Evolutionary conservation across 2,329 filamentous ascomycete genomes (phyloP).

Genomic region (Ophiostoma piceae): DNA sequence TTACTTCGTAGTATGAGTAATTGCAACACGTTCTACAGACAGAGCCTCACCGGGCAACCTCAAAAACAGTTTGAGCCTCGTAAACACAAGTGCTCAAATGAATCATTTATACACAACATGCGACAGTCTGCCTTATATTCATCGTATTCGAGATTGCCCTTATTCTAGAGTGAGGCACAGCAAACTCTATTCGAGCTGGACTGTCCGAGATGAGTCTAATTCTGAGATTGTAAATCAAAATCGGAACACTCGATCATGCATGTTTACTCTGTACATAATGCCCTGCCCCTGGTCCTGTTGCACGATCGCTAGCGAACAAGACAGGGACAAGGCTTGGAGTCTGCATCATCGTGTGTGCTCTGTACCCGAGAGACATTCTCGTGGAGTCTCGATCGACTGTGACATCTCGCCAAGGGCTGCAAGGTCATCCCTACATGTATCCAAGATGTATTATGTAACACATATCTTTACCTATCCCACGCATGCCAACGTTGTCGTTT

Average conservation of each 20-base stretch:
- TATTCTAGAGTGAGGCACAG: neutral
- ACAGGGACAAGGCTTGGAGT: neutral
- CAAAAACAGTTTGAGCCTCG: neutral
- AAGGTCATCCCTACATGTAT: neutral
- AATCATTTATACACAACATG: too few species aligned
- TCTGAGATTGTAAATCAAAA: too few species aligned
- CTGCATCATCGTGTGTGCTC: neutral
- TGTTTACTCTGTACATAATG: neutral
- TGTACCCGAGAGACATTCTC: neutral
- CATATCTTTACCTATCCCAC: neutral
- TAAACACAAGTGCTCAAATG: neutral
- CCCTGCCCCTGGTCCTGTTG: neutral
- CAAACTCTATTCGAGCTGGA: too few species aligned
- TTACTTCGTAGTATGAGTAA: too few species aligned
- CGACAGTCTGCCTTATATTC: neutral
- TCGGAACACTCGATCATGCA: neutral
- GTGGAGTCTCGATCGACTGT: neutral
- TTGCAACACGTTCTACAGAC: neutral
- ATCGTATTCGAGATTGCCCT: neutral
- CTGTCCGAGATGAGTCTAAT: too few species aligned
- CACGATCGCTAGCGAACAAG: neutral
- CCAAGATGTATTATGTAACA: neutral
- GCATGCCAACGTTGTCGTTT: neutral
- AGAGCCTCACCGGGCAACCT: slow-evolving; percentile 4
- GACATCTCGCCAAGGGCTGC: neutral